Evolutionary conservation across 2,329 filamentous ascomycete genomes (phyloP).

Genomic region (Anthostomella pinea): DNA sequence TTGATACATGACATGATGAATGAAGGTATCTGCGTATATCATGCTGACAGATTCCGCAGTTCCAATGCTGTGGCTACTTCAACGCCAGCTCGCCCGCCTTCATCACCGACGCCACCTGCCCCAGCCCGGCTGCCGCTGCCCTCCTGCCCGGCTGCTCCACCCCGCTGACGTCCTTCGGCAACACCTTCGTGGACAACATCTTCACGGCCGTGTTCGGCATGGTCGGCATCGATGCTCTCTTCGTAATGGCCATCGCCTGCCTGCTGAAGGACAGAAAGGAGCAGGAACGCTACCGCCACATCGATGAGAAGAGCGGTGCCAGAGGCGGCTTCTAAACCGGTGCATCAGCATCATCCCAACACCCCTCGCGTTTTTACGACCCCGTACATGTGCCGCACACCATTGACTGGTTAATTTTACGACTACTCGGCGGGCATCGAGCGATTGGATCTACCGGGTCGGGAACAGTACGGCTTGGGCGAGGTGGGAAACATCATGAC

Average conservation of each 20-base stretch:
- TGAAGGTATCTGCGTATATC: conserved; percentile 14
- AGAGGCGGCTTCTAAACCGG: conserved; percentile 44
- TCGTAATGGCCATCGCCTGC: conserved; percentile 70
- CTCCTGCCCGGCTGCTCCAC: conserved; percentile 67
- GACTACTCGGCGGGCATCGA: conserved; percentile 6
- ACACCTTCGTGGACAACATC: conserved; percentile 69
- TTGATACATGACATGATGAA: conserved; percentile 4
- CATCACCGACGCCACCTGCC: conserved; percentile 64
- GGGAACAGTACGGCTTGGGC: too few species aligned
- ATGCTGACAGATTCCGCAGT: conserved; percentile 46
- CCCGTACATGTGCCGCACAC: conserved; percentile 3
- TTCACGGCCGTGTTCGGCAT: conserved; percentile 80
- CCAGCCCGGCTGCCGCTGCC: conserved; percentile 67
- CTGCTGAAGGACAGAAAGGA: conserved; percentile 79
- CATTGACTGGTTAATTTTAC: conserved; percentile 18
- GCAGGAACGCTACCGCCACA: conserved; percentile 72
- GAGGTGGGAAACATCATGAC: too few species aligned
- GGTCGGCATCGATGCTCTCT: conserved; percentile 66
- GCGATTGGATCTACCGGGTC: conserved; percentile 8
- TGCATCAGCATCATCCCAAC: not conserved
- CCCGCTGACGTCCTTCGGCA: conserved; percentile 66
- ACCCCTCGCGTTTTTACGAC: conserved; percentile 5
- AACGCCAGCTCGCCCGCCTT: conserved; percentile 72
- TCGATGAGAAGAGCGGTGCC: conserved; percentile 72
- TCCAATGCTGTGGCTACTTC: conserved; percentile 76